These are phyloP conservation scores for Suillus sp. DNA, from an alignment of 768 basidiomycete species.

Conservation along the genomic window DNA sequence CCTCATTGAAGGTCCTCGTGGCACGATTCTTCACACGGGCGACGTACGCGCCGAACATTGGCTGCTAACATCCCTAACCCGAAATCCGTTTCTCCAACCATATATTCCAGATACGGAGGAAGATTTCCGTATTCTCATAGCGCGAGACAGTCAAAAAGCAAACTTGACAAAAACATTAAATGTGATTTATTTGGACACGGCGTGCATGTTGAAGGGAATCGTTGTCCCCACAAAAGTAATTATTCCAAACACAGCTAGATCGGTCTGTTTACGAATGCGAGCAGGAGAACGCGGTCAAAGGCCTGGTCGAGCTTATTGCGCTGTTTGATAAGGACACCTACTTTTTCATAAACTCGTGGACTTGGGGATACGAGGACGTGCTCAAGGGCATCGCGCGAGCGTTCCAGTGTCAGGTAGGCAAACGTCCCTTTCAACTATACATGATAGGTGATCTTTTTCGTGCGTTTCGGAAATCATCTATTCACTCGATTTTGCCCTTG, in stretches of 20 bases:
- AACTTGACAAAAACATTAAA: constrained; percentile 56
- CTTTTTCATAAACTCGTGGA: constrained; percentile 94
- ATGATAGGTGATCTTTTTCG: neutral
- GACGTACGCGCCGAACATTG: constrained; percentile 89
- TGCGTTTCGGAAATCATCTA: neutral
- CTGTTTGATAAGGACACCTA: constrained; percentile 63
- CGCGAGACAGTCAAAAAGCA: constrained; percentile 27
- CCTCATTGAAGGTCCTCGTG: constrained; percentile 69
- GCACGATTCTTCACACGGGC: constrained; percentile 87
- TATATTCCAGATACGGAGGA: constrained; percentile 52
- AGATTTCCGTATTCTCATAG: constrained; percentile 28
- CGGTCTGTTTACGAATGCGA: neutral
- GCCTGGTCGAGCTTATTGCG: constrained; percentile 69
- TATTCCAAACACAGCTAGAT: constrained; percentile 11
- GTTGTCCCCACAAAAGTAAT: constrained; percentile 63
- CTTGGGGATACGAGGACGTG: constrained; percentile 95
- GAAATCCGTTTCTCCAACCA: constrained; percentile 71
- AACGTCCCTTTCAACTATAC: neutral
- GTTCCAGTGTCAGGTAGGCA: constrained; percentile 62
- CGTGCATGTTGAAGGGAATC: constrained; percentile 54
- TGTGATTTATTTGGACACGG: constrained; percentile 85
- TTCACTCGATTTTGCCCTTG: neutral
- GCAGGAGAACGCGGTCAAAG: constrained; percentile 66
- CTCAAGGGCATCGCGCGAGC: constrained; percentile 70
- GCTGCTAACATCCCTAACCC: constrained; percentile 67